These are phyloP conservation scores for Plasmodium blacklocki DNA, from an alignment of 169 alveolate species.

Conservation along the genomic window DNA sequence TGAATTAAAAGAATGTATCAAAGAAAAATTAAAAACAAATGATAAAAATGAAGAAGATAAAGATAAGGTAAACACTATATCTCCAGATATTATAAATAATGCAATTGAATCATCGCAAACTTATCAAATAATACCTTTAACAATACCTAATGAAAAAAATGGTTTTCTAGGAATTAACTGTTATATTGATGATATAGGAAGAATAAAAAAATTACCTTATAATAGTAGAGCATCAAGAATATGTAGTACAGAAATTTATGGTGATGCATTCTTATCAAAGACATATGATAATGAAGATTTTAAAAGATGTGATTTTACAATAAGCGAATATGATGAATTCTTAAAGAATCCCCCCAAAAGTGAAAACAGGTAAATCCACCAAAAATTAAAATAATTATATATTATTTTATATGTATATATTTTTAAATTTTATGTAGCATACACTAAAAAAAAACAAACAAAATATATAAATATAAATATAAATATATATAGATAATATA, in stretches of 20 bases:
- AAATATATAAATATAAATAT: background rate
- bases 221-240: conserved; percentile 92
- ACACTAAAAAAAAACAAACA: conserved; percentile 14
- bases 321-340: conserved; percentile 85
- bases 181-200: conserved; percentile 91
- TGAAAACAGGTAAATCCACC: conserved; percentile 83
- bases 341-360: conserved; percentile 90
- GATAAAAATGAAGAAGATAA: conserved; percentile 41
- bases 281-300: conserved; percentile 91
- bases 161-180: conserved; percentile 87
- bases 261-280: conserved; percentile 91
- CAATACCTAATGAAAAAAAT: conserved; percentile 88
- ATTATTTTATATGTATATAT: background rate
- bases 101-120: conserved; percentile 71
- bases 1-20: conserved; percentile 77
- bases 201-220: conserved; percentile 90
- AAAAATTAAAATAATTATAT: too few relatives aligned
- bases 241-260: conserved; percentile 90
- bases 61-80: conserved; percentile 27
- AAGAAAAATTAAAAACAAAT: conserved; percentile 75
- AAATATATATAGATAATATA: background rate
- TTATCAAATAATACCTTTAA: conserved; percentile 91
- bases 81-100: conserved; percentile 52
- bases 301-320: conserved; percentile 85
- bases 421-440: background rate